These are phyloP conservation scores for Gymnopus androsaceus DNA, from an alignment of 1,284 basidiomycete species.

Conservation along the genomic window DNA sequence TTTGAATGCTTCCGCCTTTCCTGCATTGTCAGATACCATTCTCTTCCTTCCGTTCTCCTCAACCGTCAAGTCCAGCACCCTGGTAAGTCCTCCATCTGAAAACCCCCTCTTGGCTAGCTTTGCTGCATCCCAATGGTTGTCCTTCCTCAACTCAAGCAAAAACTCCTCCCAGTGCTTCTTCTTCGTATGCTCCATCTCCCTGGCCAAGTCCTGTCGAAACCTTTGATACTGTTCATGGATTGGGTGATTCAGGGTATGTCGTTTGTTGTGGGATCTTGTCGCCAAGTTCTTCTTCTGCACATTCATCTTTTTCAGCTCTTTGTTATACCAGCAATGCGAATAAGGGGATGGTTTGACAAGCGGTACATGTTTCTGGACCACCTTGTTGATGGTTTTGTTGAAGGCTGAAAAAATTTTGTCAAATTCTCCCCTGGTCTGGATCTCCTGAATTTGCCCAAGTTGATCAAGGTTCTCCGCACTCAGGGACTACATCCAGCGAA, in stretches of 20 bases:
- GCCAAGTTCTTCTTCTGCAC: background rate
- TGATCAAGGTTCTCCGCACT: background rate
- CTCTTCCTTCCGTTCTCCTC: background rate
- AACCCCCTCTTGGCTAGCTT: background rate
- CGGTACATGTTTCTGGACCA: background rate
- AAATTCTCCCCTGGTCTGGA: background rate
- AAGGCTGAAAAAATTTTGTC: background rate
- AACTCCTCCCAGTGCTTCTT: background rate
- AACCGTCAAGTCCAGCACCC: background rate
- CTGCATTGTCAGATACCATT: slow-evolving; percentile 30
- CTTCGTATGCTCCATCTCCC: background rate
- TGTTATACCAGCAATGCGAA: background rate
- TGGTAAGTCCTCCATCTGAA: background rate
- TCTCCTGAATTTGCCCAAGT: background rate
- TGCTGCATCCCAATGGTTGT: background rate
- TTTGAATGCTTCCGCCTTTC: slow-evolving; percentile 46
- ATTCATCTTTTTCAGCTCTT: background rate
- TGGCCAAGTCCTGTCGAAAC: background rate
- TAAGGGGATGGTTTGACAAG: background rate
- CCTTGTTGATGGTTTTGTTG: background rate
- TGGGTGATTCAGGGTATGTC: background rate
- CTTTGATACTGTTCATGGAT: background rate
- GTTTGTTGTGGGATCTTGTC: background rate
- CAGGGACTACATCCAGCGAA: background rate
- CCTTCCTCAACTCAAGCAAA: background rate